These are phyloP conservation scores for Hygrophila difformis DNA, from an alignment of 257 asterid genomes.

Conservation along the genomic window DNA sequence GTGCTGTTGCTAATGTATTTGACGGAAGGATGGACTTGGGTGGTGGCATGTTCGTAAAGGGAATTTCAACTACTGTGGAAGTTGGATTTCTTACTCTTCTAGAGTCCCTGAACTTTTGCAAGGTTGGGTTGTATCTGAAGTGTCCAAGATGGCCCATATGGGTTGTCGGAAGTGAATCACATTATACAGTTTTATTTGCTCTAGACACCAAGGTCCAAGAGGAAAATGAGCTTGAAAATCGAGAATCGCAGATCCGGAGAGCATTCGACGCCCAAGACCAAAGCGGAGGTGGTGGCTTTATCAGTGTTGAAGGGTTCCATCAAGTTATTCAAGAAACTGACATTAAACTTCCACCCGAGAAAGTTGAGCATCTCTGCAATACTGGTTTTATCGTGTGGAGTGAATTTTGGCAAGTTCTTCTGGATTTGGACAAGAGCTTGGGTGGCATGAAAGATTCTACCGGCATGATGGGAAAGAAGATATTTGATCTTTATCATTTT, in stretches of 20 bases:
- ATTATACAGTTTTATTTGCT: slow-evolving; percentile 86
- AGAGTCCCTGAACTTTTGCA: slow-evolving; percentile 86
- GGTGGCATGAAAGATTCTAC: slow-evolving; percentile 91
- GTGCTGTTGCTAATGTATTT: slow-evolving; percentile 79
- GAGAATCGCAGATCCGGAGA: slow-evolving; percentile 77
- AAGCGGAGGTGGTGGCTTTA: slow-evolving; percentile 99
- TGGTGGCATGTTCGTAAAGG: slow-evolving; percentile 91
- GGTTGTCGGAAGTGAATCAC: slow-evolving; percentile 99
- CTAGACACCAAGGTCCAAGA: slow-evolving; percentile 80
- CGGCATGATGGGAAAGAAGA: slow-evolving; percentile 75
- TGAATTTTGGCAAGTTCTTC: slow-evolving; percentile 84
- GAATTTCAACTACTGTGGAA: slow-evolving; percentile 75
- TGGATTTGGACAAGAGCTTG: slow-evolving; percentile 65
- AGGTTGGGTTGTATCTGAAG: slow-evolving; percentile 80
- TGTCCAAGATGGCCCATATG: slow-evolving; percentile 97
- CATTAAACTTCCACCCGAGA: slow-evolving; percentile 58
- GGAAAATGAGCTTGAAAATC: slow-evolving; percentile 71
- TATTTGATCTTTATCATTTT: slow-evolving; percentile 84
- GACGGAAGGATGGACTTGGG: slow-evolving; percentile 94
- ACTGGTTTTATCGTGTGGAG: slow-evolving; percentile 90
- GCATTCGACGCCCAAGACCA: slow-evolving; percentile 91
- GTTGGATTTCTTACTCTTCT: slow-evolving; percentile 92
- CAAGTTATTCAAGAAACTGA: slow-evolving; percentile 58
- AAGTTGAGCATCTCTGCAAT: slow-evolving; percentile 55
- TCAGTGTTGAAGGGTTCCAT: slow-evolving; percentile 81